Evolutionary conservation across 257 asterid species (phyloP), one percentile per base, ranked within the genome.

Genomic region (Ajuga chamaepitys): DNA sequence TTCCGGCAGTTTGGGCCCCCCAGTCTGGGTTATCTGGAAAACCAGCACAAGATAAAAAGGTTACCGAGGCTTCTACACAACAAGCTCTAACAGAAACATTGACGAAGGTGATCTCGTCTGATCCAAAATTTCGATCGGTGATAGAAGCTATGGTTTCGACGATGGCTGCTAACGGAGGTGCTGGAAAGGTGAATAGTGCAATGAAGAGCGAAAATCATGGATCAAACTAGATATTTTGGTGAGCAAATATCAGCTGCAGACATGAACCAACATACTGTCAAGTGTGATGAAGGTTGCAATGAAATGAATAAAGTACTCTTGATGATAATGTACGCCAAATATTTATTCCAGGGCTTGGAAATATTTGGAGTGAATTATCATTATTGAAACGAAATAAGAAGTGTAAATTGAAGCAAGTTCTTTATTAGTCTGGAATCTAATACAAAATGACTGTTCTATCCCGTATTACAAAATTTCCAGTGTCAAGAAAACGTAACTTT

Each of bases 101-200:
- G 71, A 86, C 96, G 11, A 88, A 77, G 83, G 96, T 80, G 30
- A 83, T 91, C 9, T 73, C 91, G 0, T 84, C 95, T 8, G 98
- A 91, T 66, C 95, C 98, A 13, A 83, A 78, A 65, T 78, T 91
- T 30, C 82, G 78, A 40, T 78, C 91, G 0, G 94, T 81, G 4
- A 64, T 91, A 68, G 95, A 85, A 21, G 88, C 95, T 25, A 93
- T 86, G 35, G 75, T 91, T 64, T 78, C 96, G 47, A 77, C 91
- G 25, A 74, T 86, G 94, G 81, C 80, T 11, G 75, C 71, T 0
- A 69, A 59, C 13, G 74, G 76, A 22, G 70, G 58, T 13, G 55
- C 70, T n/a, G 55, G 62, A 41, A 72, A 69, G 70, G 58, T 52
- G n/a, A 70, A 61, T 52, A 65, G 30, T 4, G 59, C 54, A 21